Base-by-base conservation (phyloP, 305 asterid genomes). In the Withania somnifera region DNA sequence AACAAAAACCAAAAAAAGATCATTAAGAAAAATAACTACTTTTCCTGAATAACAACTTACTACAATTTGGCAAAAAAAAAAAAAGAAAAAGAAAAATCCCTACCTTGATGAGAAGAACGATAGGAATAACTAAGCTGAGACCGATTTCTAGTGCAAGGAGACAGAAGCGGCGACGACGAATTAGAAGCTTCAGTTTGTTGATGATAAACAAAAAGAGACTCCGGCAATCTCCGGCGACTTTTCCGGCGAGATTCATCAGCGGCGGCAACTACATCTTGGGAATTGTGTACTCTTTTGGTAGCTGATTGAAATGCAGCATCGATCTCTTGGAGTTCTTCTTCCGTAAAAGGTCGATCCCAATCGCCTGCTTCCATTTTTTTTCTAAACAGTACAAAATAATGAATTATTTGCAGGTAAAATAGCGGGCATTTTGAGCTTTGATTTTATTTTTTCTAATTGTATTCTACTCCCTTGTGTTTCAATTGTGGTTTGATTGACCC, bases 271-370 rank as follows among this genome's bases (percentile, higher is more conserved):
- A 11, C 53, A 34, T 66, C 38, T 6, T 11, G 52, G 60, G 83
- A 11, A 79, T 52, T 67, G 42, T 58, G 79, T 82, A 87, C 88
- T 88, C 89, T 86, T 58, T 85, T 54, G 54, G 81, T 80, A 67
- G 92, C 86, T 67, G 90, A 77, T 24, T 61, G 84, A 77, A 84
- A 81, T 40, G 89, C 94, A 69, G 90, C 85, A 69, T 95, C 99
- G 76, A 95, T 95, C 54, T 92, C 91, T 81, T 86, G 86, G 75
- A 95, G 90, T 84, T 93, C 99, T 81, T 89, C 89, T 14, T 93
- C 97, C 9, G 98, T 92, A 78, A 95, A 91, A 53, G 93, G 90
- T 51, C 85, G 83, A 82, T 88, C 97, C 97, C 92, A 93, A 81
- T 89, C 92, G 78, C 71, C 76, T 4, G 11, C n/a, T 28, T 17